These are phyloP conservation scores for Basipetospora chlamydospora DNA, from an alignment of 2,329 filamentous ascomycete genomes.

Conservation along the genomic window DNA sequence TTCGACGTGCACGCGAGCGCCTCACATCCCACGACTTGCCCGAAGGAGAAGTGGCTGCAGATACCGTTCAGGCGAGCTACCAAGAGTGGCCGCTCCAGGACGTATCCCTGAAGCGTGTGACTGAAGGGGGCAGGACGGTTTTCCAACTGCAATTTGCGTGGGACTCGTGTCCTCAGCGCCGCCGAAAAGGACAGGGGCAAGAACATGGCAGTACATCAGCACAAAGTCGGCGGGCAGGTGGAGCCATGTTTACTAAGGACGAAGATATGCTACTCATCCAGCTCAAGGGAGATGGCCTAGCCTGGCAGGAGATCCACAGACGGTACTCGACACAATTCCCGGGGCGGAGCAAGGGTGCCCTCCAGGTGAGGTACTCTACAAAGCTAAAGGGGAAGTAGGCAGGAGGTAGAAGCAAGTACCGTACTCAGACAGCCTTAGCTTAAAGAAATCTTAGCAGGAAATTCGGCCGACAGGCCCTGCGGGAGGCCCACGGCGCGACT, in stretches of 20 bases:
- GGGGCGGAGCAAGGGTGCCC: no score
- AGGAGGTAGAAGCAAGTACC: no score
- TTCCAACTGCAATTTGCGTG: slow-evolving; percentile 6
- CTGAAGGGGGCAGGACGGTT: slow-evolving; percentile 1
- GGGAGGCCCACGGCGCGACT: no score
- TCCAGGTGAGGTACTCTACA: no score
- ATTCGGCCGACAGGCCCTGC: no score
- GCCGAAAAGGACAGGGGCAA: neutral
- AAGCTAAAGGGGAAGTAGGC: no score
- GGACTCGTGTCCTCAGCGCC: slow-evolving; percentile 3
- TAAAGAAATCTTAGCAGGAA: no score
- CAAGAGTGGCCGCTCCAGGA: slow-evolving; percentile 4
- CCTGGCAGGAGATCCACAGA: slow-evolving; percentile 6
- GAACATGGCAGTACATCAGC: neutral
- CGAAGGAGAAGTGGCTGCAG: neutral
- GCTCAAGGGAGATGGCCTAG: slow-evolving; percentile 4
- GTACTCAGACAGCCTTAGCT: no score
- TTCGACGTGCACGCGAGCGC: neutral
- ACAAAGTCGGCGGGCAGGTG: slow-evolving; percentile 1
- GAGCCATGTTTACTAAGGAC: slow-evolving; percentile 2
- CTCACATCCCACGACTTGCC: neutral
- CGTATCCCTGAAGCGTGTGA: slow-evolving; percentile 3
- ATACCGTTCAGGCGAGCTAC: neutral
- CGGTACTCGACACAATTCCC: slow-evolving; percentile 2
- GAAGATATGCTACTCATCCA: slow-evolving; percentile 3